Evolutionary conservation across 2,329 filamentous ascomycete genomes (phyloP).

Genomic region (Zarea fungicola): DNA sequence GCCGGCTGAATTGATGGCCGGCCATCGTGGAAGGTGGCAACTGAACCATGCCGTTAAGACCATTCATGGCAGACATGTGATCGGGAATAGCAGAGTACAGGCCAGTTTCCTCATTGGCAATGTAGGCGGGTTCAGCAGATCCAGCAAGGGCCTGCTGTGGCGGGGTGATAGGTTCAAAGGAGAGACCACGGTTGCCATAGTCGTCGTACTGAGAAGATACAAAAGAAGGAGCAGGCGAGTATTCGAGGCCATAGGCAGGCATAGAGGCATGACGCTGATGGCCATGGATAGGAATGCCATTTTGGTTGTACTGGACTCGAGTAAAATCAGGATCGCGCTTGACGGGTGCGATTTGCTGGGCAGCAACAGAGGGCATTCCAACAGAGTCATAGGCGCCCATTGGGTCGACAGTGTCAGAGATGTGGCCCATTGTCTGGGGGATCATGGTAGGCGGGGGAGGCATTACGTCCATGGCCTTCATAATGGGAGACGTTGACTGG

Average conservation of each 20-base stretch:
- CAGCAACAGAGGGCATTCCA: conserved; percentile 62
- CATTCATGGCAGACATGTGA: conserved; percentile 64
- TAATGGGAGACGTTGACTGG: conserved; percentile 81
- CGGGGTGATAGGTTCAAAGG: conserved; percentile 93
- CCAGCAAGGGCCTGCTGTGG: conserved; percentile 83
- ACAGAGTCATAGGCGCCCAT: conserved; percentile 67
- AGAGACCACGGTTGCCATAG: conserved; percentile 93
- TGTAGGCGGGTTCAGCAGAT: conserved; percentile 86
- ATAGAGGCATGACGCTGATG: conserved; percentile 97
- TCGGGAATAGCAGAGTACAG: conserved; percentile 94
- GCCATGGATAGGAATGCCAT: conserved; percentile 77
- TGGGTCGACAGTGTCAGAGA: conserved; percentile 62
- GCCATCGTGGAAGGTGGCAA: conserved; percentile 80
- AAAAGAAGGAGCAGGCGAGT: conserved; percentile 95
- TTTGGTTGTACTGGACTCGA: conserved; percentile 85
- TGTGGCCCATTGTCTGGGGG: conserved; percentile 50
- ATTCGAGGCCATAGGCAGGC: conserved; percentile 91
- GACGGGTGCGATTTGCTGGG: conserved; percentile 61
- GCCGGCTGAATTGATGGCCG: conserved; percentile 71
- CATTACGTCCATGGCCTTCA: conserved; percentile 91
- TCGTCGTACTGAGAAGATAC: conserved; percentile 98
- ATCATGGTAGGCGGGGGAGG: conserved; percentile 85
- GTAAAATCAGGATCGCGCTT: conserved; percentile 86
- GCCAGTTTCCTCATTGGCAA: conserved; percentile 95
- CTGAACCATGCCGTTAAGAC: conserved; percentile 85